Evolutionary conservation across 23 red algal genomes (phyloP), one percentile per base, ranked within the genome.

Genomic region (Gracilaria domingensis): DNA sequence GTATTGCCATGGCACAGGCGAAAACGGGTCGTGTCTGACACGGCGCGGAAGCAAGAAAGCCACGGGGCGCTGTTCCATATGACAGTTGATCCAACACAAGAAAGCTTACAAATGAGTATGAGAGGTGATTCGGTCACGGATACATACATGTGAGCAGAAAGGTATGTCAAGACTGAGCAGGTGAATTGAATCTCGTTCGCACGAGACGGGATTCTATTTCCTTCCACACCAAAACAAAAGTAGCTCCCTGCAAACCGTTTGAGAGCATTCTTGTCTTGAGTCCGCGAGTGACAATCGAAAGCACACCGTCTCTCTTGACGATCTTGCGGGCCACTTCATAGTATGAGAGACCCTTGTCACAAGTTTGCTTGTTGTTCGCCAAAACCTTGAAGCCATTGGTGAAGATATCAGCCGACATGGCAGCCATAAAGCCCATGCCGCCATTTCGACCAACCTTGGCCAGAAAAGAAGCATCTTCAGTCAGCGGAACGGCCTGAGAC

Each of bases 191-290:
- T 77, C 72, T 48, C 50, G 72, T 77, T 49, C 72, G 72, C 72
- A 77, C 72, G 40, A 77, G 38, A 50, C 72, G 72, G 11, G 72
- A 77, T 28, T 93, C 90, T 26, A 93, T 84, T n/a, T 78, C 90
- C 57, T 93, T 93, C 90, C 90, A 93, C 23, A 86, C 66, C 20
- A 93, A 40, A 40, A 93, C 82, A 67, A 93, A 93, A 61, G 82
- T 85, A 48, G 82, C 71, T 34, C 80, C 90, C 33, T 93, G 90
- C 29, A 84, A 32, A 5, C 79, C 90, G 37, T 93, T 93, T 2
- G 59, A 62, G 23, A 86, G 33, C 33, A 93, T 64, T 49, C 90
- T 72, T 18, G 90, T 93, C 57, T 78, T 84, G 33, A 93, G 90
- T 13, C 90, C 90, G n/a, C 90, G 47, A 4, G 71, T 67, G 0